Evolutionary conservation across 495 filamentous ascomycete species (phyloP), one percentile per base, ranked within the genome.

Genomic region (Lasiosphaeria miniovina): DNA sequence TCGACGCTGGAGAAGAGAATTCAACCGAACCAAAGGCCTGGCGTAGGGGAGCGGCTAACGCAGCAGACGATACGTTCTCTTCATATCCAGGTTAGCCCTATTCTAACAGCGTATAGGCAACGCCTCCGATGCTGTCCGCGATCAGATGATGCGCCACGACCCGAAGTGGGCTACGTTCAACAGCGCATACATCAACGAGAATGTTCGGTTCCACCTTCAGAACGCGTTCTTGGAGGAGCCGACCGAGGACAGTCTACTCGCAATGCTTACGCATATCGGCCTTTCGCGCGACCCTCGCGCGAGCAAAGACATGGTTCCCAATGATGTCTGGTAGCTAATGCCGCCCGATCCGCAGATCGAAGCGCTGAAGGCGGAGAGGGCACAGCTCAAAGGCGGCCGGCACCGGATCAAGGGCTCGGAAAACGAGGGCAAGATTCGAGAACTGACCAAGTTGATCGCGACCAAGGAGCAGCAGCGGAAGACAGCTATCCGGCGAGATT

Each of bases 201-300:
- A 49, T 36, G 60, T 61, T 35, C 0, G 45, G 33, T 66, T 64
- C 40, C 15, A 66, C 60, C 31, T 65, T 6, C 57, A 60, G 53
- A 65, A 62, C 45, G 60, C 62, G 0, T 43, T 63, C 61, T 41
- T 68, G 11, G 41, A 65, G 11, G 53, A 60, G 40, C 54, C 57
- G 24, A 38, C 35, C 35, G 60, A 60, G 43, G 60, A 60, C 17
- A 15, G 17, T 5, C 43, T 60, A 2, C 0, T 60, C 34, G 41
- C 3, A 15, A 49, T 60, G 31, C 33, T 48, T 4, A 33, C 58
- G 38, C 59, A 70, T 49, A 64, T 70, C 0, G 59, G 67, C 55
- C 14, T 70, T 17, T 65, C 53, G 35, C 55, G 65, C 48, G 65
- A 68, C 56, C 67, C 65, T 12, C 62, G 65, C 38, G 62, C 65